Percentiles rank a stretch among this genome's conserved stretches.
phyloP scores from a whole-genome alignment of 2,329 filamentous ascomycete species.

The Sarocladium kiliense region DNA sequence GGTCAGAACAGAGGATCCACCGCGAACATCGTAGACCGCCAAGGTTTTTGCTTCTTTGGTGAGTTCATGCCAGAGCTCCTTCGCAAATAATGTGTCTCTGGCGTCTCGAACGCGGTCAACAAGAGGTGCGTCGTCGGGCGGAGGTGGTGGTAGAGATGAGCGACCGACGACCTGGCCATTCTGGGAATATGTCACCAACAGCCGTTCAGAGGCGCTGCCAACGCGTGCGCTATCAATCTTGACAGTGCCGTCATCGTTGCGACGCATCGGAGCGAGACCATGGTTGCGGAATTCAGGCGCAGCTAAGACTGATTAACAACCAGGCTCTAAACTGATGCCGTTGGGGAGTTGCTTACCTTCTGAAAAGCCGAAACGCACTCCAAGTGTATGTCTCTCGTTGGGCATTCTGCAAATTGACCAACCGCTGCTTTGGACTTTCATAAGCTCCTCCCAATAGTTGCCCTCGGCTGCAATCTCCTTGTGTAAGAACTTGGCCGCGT shows the following conservation, averaged over 20 bases:
- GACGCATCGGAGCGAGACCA: conserved; percentile 75
- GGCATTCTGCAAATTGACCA: conserved; percentile 83
- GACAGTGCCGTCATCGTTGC: conserved; percentile 69
- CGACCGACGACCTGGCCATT: conserved; percentile 54
- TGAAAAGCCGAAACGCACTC: conserved; percentile 83
- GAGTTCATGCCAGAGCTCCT: conserved; percentile 89
- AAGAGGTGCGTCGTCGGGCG: conserved; percentile 48
- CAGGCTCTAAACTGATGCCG: neutral
- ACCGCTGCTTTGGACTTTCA: conserved; percentile 74
- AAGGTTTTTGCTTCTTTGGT: conserved; percentile 73
- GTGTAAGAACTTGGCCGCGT: conserved; percentile 66
- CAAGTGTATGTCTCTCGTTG: conserved; percentile 66
- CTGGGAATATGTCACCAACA: conserved; percentile 63
- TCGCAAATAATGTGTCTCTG: conserved; percentile 72
- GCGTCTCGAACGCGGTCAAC: conserved; percentile 68
- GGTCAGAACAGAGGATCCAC: conserved; percentile 47
- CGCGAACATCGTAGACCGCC: conserved; percentile 63
- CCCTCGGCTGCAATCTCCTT: conserved; percentile 75
- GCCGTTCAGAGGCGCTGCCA: conserved; percentile 47
- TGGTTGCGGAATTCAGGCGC: conserved; percentile 57
- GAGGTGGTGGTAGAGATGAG: conserved; percentile 44
- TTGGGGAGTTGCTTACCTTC: conserved; percentile 54
- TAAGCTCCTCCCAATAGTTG: conserved; percentile 82
- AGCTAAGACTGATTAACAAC: conserved; percentile 32
- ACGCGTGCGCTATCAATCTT: conserved; percentile 61